A percentile compares a stretch with the other conserved stretches of the same genome.
Evolutionary conservation across 306 rosid species (phyloP).

Genomic region (Styphnolobium japonicum): DNA sequence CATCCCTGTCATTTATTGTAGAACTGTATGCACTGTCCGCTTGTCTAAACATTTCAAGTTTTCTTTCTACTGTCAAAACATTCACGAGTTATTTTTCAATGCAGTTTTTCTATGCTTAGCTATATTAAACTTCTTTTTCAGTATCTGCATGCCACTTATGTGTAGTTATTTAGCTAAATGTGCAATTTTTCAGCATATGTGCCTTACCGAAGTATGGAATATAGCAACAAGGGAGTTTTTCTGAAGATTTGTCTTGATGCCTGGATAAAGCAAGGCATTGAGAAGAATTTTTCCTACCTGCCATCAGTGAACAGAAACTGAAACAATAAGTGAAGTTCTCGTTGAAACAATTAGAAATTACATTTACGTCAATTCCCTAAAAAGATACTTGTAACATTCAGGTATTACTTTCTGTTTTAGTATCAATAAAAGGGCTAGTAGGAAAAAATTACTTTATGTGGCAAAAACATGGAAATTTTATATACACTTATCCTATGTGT

Average conservation of each 20-base stretch:
- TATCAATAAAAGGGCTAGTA: no score
- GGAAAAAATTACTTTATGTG: no score
- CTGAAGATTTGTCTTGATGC: conserved; percentile 85
- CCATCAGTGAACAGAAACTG: conserved; percentile 29
- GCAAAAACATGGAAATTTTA: no score
- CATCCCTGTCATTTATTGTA: not conserved
- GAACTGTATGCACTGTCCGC: not conserved
- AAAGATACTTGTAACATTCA: no score
- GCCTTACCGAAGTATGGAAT: conserved; percentile 84
- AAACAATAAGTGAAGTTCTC: conserved; percentile 14
- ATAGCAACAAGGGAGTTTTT: conserved; percentile 94
- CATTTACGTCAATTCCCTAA: not conserved
- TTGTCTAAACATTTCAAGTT: conserved; percentile 20
- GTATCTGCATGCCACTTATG: not conserved
- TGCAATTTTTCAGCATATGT: not conserved
- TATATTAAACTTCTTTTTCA: not conserved
- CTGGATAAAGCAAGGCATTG: conserved; percentile 86
- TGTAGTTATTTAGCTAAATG: not conserved
- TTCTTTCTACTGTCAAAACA: conserved; percentile 2
- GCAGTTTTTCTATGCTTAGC: not conserved
- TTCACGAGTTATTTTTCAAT: not conserved
- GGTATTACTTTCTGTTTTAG: no score
- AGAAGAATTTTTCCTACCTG: conserved; percentile 95
- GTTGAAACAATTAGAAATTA: not conserved
- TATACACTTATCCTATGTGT: no score